Base-by-base conservation (phyloP, 495 filamentous ascomycete genomes). In the Annulohypoxylon moriforme region DNA sequence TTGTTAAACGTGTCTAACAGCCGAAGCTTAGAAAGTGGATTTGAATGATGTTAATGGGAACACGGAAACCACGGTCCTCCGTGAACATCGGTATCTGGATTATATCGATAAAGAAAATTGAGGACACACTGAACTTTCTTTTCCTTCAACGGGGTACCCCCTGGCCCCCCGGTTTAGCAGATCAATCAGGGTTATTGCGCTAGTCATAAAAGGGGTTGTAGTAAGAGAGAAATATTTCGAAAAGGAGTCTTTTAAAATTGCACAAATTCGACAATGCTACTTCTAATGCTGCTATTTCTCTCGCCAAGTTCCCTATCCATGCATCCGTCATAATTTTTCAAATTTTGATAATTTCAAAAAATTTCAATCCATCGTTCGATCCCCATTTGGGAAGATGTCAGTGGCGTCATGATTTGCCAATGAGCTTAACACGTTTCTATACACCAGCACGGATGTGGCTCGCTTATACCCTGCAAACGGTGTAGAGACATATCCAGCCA, bases 271-370 rank as follows among this genome's bases (percentile, higher is more conserved):
- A 42, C 20, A 29, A 49, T 49, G 46, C 46, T 25, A 49, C 40
- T 44, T 44, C 40, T 33, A 55, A 55, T 16, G 25, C 10, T 55
- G 11, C 27, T 57, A 22, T 22, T 57, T n/a, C n/a, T 24, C 53
- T 14, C 53, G 33, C 33, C 29, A 57, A 57, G 29, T 57, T 38
- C 13, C 25, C 13, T 63, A 62, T 64, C 56, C 64, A 63, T 44
- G 40, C 16, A 44, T n/a, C 16, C 20, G 16, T 44, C 40, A 44
- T 58, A 34, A 52, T 55, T 46, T 16, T 29, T 46, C 60, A 60
- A 68, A 64, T 57, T 67, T 67, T 57, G 24, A 72, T 56, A 68
- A 72, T 68, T 62, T 67, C 44, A 50, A 72, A 68, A 72, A 72
- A 52, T 57, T 66, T 61, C 40, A 36, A 36, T 10, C 22, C 67